Base-by-base conservation (phyloP, 2,329 filamentous ascomycete genomes). In the Cercospora sojina region DNA sequence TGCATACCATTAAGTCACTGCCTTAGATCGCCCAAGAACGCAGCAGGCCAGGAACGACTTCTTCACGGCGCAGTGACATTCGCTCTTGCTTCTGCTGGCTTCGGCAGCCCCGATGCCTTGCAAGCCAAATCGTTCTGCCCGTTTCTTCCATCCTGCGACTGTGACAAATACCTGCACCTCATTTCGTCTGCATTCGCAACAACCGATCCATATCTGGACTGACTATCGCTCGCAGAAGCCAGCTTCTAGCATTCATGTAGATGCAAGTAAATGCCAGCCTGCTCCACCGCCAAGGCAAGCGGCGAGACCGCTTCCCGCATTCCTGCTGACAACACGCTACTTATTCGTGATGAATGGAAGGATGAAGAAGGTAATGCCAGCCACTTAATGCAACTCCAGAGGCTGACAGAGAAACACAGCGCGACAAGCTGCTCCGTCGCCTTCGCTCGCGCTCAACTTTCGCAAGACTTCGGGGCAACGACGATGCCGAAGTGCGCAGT, bases 1-100 rank as follows among this genome's bases (percentile, higher is more conserved):
- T 68, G 69, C 71, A 69, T 70, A 71, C 67, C 71, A 73, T 64
- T 69, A 64, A 66, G 55, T 60, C 59, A 38, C 55, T 64, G 59
- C 61, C 60, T 57, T 23, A 35, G 43, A 20, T 32, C 29, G 16
- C 23, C 27, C 18, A 59, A 27, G 18, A 47, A 59, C 13, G 32
- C 51, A 29, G 51, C 13, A 56, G 25, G 51, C 31, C 23, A 59
- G 57, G 32, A 47, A 59, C 32, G 57, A 25, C 20, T 29, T 29
- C 25, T 18, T 55, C 16, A 29, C 23, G 51, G 25, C 29, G 25
- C 29, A 29, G 29, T 18, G 25, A 56, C 51, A 12, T 2, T 23
- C 3, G 56, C 56, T 20, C 60, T 56, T 62, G 12, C 60, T 47
- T 43, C 43, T 49, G 1, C 10, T 25, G 43, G 43, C 35, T 49